A percentile compares a stretch with the other conserved stretches of the same genome.
Conservation (phyloP, 805 yeast species). For the Kazachstania kunashirensis region DNA sequence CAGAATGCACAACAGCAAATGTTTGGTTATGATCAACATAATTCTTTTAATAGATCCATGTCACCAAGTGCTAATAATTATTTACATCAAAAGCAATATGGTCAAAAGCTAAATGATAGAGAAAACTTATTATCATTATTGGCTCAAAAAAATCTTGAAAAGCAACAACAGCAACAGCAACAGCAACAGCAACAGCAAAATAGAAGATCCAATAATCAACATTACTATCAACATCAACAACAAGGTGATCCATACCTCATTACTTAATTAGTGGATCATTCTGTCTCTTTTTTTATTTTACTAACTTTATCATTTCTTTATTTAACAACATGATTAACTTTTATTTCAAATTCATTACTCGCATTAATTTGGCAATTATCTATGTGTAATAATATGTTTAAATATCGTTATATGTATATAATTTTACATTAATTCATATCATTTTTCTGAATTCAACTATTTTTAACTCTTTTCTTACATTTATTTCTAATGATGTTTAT, state of each 20-base stretch:
- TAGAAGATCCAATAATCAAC: slow-evolving; percentile 5
- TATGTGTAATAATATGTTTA: no score
- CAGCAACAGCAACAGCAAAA: slow-evolving; percentile 12
- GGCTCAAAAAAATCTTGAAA: slow-evolving; percentile 16
- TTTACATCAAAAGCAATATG: slow-evolving; percentile 1
- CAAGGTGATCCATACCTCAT: slow-evolving; percentile 16
- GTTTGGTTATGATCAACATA: slow-evolving; percentile 1
- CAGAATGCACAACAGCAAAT: slow-evolving; percentile 3
- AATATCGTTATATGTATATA: no score
- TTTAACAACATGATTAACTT: no score
- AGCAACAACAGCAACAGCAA: slow-evolving; percentile 12
- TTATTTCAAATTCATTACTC: no score
- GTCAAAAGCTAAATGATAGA: slow-evolving; percentile 7
- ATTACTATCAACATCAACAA: slow-evolving; percentile 7
- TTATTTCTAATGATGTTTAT: no score
- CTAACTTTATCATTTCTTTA: no score
- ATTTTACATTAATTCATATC: no score
- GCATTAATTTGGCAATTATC: no score
- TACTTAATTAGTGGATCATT: slow-evolving; percentile 6
- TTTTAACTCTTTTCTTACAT: no score
- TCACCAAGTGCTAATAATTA: slow-evolving; percentile 3
- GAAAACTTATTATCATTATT: slow-evolving; percentile 14
- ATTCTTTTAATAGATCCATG: background rate
- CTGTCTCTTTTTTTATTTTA: background rate
- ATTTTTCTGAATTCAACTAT: no score